Percentiles rank a stretch among this genome's conserved stretches.
These are phyloP conservation scores for Metschnikowia chrysomelidarum DNA, from an alignment of 805 yeast genomes.

Conservation along the genomic window DNA sequence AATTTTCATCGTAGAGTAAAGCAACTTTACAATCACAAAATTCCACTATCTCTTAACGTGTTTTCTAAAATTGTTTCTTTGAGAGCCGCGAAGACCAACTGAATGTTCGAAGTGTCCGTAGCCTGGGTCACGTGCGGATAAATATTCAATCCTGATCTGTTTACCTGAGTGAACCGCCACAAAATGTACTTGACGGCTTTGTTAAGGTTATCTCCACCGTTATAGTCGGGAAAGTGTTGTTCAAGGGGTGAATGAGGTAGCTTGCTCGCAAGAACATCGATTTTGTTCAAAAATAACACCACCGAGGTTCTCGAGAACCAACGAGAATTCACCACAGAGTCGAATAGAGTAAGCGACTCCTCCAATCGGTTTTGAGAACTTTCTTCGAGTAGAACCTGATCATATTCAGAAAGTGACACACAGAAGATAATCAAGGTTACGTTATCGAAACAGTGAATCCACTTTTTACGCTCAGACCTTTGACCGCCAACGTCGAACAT, in stretches of 20 bases:
- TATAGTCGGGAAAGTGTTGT: conserved; percentile 83
- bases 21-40: no score
- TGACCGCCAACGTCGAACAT: conserved; percentile 92
- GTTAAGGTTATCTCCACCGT: conserved; percentile 84
- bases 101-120: conserved; percentile 86
- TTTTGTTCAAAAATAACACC: conserved; percentile 83
- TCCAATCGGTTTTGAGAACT: conserved; percentile 28
- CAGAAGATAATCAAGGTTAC: conserved; percentile 88
- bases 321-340: conserved; percentile 85
- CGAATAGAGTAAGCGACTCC: conserved; percentile 72
- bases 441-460: conserved; percentile 96
- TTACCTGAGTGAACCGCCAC: conserved; percentile 85
- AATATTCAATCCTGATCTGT: conserved; percentile 75
- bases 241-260: conserved; percentile 78
- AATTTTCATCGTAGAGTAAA: no score
- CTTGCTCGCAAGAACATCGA: conserved; percentile 86
- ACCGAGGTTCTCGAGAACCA: conserved; percentile 90
- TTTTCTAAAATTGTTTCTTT: conserved; percentile 78
- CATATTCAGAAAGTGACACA: conserved; percentile 88
- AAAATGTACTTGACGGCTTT: conserved; percentile 90
- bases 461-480: conserved; percentile 90
- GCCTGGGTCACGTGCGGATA: conserved; percentile 95
- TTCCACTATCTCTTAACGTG: conserved; percentile 71
- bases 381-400: conserved; percentile 68
- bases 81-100: conserved; percentile 81